Evolutionary conservation across 331 rosid species (phyloP).

Genomic region (Acacia concinna): DNA sequence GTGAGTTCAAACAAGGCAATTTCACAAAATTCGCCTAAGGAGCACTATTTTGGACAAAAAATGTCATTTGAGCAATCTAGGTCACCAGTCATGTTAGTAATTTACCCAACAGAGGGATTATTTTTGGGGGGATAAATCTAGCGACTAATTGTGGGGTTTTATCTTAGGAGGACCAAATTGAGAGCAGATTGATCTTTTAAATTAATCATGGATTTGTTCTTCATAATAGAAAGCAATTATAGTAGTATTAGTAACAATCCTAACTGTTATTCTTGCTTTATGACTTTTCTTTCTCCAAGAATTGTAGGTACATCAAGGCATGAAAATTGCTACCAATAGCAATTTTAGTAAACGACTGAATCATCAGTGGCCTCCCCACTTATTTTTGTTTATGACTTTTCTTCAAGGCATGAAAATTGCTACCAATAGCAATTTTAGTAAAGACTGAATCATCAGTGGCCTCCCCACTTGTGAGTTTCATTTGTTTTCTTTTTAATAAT

Average conservation of each 20-base stretch:
- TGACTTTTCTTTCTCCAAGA: slow-evolving; percentile 6
- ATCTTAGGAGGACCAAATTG: not conserved
- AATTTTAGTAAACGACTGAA: not conserved
- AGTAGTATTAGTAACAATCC: slow-evolving; percentile 41
- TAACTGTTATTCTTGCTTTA: slow-evolving; percentile 22
- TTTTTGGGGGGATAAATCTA: not conserved
- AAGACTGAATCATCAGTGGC: not conserved
- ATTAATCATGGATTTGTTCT: not conserved
- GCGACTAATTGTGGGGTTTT: not conserved
- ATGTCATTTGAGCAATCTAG: not conserved
- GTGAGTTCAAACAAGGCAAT: too few relatives aligned
- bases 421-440: slow-evolving; percentile 5
- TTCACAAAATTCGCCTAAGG: not conserved
- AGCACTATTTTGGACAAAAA: not conserved
- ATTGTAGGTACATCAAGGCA: slow-evolving; percentile 4
- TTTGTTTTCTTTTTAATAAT: too few relatives aligned
- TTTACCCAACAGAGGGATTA: not conserved
- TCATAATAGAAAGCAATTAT: slow-evolving; percentile 18
- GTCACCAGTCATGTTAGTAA: not conserved
- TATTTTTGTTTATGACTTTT: too few relatives aligned
- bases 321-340: not conserved
- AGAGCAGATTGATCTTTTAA: not conserved
- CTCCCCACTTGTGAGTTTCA: not conserved
- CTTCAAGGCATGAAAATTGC: not conserved
- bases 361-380: not conserved